Evolutionary conservation across 1,139 yeast species (phyloP), one percentile per base, ranked within the genome.

Genomic region (Suhomyces yuchorum): DNA sequence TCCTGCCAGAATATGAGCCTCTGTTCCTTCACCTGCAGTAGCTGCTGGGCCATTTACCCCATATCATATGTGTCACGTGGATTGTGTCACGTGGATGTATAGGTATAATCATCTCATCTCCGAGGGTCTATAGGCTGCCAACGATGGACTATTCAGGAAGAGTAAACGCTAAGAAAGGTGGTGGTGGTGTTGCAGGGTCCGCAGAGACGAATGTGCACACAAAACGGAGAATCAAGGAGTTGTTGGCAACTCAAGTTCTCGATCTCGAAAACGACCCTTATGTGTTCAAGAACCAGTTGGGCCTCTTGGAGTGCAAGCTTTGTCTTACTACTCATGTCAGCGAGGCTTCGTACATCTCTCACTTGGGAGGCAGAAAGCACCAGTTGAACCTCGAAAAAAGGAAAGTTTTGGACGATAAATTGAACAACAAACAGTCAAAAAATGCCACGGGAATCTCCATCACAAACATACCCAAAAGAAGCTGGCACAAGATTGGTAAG

Each of bases 351-450:
- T 90, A 87, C 59, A 71, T 89, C 15, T 77, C 91, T 1, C 97
- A 90, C 59, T 76, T 91, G 3, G 87, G 89, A 42, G 96, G 96
- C 3, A 75, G 80, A 51, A 85, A 85, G 62, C 97, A 90, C 63
- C 87, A 81, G 60, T 63, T 82, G 55, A 85, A 84, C 55, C 69
- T 89, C 39, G 85, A 84, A 55, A 75, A 81, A 49, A 70, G 96
- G 47, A 70, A 80, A 41, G 65, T 70, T 36, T 56, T 66, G 45
- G 82, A 78, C 52, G 80, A 73, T 50, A 70, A 65, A 51, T 54
- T 55, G 39, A 51, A 44, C 45, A 48, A 48, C 37, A 40, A 37
- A 23, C 32, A 19, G 19, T 36, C 33, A 4, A 43, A 40, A 14
- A 35, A 20, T 22, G 34, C 17, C 15, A 28, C 40, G 33, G 49